phyloP scores from a whole-genome alignment of 768 basidiomycete species.

The Leccinum aurantiacum region DNA sequence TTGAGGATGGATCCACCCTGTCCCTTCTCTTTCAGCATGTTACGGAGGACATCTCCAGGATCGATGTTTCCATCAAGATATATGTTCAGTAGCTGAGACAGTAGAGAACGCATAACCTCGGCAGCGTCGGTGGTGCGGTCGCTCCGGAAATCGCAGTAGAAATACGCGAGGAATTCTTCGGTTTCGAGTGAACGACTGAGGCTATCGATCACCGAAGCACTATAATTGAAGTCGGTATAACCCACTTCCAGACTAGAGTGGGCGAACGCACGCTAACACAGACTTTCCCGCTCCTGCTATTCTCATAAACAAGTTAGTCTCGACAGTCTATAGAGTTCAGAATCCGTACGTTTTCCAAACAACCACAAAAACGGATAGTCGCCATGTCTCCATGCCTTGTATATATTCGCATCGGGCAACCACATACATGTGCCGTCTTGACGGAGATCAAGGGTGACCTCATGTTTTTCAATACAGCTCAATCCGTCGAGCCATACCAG shows the following conservation, averaged over 20 bases:
- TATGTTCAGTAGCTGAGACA: not conserved
- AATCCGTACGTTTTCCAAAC: not conserved
- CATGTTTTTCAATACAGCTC: not conserved
- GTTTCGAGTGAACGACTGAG: not conserved
- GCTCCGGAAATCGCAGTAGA: not conserved
- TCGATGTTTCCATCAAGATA: not conserved
- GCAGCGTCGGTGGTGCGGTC: not conserved
- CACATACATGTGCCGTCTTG: conserved; percentile 2
- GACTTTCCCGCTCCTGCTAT: not conserved
- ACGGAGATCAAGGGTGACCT: not conserved
- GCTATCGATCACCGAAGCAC: not conserved
- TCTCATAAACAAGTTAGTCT: not conserved
- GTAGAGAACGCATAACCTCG: not conserved
- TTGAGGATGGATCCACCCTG: not conserved
- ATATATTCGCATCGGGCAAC: not conserved
- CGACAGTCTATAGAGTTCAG: not conserved
- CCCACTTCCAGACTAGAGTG: not conserved
- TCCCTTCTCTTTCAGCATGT: not conserved
- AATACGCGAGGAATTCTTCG: not conserved
- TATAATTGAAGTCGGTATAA: not conserved
- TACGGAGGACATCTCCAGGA: not conserved
- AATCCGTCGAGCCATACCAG: not conserved
- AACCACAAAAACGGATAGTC: not conserved
- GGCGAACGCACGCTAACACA: not conserved
- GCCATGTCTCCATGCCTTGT: not conserved